Evolutionary conservation across 208 protist species (phyloP).

Genomic region (Wallacemonas sp.): DNA sequence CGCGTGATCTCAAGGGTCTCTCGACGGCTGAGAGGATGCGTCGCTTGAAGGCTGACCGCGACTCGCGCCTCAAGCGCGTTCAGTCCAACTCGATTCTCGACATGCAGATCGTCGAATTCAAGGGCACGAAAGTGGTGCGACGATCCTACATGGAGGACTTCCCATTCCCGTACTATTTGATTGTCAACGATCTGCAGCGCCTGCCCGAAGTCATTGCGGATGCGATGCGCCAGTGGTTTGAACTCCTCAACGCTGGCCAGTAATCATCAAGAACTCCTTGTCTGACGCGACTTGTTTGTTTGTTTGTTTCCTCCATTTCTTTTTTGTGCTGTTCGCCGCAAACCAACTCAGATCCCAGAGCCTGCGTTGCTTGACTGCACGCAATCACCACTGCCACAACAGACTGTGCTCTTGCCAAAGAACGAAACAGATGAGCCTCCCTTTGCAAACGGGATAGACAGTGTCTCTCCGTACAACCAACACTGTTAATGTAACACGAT

Average conservation of each 20-base stretch:
- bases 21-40: constrained; percentile 82
- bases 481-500: no score
- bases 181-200: constrained; percentile 96
- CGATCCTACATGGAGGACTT: constrained; percentile 98
- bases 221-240: constrained; percentile 99
- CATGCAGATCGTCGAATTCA: constrained; percentile 92
- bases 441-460: no score
- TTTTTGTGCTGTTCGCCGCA: no score
- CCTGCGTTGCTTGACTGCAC: no score
- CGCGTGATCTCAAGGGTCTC: constrained; percentile 59
- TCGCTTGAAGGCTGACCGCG: constrained; percentile 83
- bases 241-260: constrained; percentile 71
- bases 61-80: constrained; percentile 76
- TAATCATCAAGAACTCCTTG: no score
- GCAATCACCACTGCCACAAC: no score
- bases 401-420: no score
- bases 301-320: constrained; percentile 8
- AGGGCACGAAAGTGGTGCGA: constrained; percentile 77
- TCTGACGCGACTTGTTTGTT: background rate
- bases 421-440: no score
- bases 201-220: constrained; percentile 98
- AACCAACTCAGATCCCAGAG: no score
- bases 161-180: constrained; percentile 99
- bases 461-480: no score
- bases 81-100: constrained; percentile 89